Evolutionary conservation across 352 stramenopile species (phyloP).

Genomic region (Phytophthora syringae): DNA sequence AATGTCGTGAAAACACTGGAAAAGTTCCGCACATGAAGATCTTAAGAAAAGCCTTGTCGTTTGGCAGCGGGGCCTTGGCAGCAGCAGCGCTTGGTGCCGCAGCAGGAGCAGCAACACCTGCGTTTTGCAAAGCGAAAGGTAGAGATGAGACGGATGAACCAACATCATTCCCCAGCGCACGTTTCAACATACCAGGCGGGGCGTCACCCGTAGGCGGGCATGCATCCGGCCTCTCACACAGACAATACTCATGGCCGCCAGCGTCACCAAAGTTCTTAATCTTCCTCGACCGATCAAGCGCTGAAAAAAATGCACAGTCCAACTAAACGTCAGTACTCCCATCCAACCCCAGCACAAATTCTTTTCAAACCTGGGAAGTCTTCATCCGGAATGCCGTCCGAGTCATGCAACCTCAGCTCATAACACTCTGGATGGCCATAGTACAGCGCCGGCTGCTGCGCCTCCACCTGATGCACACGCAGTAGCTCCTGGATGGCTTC

Average conservation of each 20-base stretch:
- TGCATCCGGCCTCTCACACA: constrained; percentile 86
- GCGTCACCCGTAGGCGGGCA: constrained; percentile 77
- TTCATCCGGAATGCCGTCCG: constrained; percentile 85
- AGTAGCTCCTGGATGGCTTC: constrained; percentile 89
- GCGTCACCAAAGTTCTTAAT: constrained; percentile 93
- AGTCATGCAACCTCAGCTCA: constrained; percentile 84
- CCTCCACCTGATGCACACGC: constrained; percentile 71
- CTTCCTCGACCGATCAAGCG: constrained; percentile 83
- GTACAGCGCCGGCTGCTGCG: constrained; percentile 70
- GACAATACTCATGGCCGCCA: constrained; percentile 85
- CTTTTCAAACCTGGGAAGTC: constrained; percentile 77
- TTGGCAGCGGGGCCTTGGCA: constrained; percentile 52
- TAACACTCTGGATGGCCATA: constrained; percentile 90
- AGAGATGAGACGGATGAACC: neutral
- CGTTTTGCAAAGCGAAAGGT: constrained; percentile 1
- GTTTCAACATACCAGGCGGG: constrained; percentile 35
- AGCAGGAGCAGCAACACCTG: constrained; percentile 38
- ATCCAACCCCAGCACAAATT: neutral
- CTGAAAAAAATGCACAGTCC: constrained; percentile 29
- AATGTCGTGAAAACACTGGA: neutral
- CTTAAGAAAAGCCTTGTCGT: constrained; percentile 88
- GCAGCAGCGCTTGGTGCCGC: constrained; percentile 30
- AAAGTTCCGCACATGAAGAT: constrained; percentile 82
- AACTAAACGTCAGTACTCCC: constrained; percentile 9
- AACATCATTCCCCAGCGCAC: too few relatives aligned